These are phyloP conservation scores for Globisporangium mamillatum DNA, from an alignment of 352 stramenopile genomes.

Conservation along the genomic window DNA sequence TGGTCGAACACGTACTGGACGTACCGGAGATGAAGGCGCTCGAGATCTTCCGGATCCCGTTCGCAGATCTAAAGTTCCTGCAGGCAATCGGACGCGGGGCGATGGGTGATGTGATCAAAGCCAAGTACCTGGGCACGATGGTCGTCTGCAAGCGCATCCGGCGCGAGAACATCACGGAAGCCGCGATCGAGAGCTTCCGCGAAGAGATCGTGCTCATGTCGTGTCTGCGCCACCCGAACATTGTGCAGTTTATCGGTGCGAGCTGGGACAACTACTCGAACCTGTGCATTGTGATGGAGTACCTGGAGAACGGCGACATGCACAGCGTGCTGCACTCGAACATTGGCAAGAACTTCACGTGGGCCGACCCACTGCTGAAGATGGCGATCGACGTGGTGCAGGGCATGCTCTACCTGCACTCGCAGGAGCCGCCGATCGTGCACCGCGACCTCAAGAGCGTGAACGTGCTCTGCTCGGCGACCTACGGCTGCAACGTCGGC, in stretches of 20 bases:
- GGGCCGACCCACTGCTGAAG: conserved; percentile 81
- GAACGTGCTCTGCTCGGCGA: conserved; percentile 86
- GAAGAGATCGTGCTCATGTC: conserved; percentile 88
- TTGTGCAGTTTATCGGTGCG: conserved; percentile 88
- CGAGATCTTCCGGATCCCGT: conserved; percentile 80
- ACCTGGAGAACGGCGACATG: conserved; percentile 88
- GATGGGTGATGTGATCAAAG: conserved; percentile 89
- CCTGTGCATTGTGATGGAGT: conserved; percentile 89
- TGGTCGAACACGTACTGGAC: conserved; percentile 63
- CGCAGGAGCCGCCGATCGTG: conserved; percentile 77
- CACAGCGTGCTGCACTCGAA: conserved; percentile 81
- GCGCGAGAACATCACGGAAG: conserved; percentile 75
- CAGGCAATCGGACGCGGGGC: conserved; percentile 75
- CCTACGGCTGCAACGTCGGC: conserved; percentile 86
- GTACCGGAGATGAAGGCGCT: conserved; percentile 75
- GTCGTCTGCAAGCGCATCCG: conserved; percentile 88
- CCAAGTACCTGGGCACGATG: conserved; percentile 83
- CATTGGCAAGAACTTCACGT: conserved; percentile 79
- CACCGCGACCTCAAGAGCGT: conserved; percentile 88
- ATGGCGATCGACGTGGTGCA: conserved; percentile 85
- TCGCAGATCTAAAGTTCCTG: conserved; percentile 78
- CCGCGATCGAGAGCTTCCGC: conserved; percentile 70
- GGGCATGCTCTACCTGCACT: conserved; percentile 88
- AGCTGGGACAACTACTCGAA: conserved; percentile 89
- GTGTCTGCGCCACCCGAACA: conserved; percentile 82